Evolutionary conservation across 2,329 filamentous ascomycete species (phyloP), one percentile per base, ranked within the genome.

Genomic region (Aspergillus alliaceus): DNA sequence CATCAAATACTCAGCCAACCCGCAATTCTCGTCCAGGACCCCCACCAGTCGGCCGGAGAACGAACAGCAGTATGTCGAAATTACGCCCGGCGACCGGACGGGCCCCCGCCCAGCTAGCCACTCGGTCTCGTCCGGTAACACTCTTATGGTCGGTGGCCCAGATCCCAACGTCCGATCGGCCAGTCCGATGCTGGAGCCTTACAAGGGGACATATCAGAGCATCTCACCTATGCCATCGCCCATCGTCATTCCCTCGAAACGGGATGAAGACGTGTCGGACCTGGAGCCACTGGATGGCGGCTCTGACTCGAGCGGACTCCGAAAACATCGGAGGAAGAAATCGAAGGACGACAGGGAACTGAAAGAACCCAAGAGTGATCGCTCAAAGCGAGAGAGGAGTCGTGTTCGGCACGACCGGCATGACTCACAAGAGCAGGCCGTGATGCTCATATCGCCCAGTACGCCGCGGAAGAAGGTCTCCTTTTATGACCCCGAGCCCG

Each of bases 181-280:
- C 1, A 96, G 91, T 60, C 95, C 93, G 0, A 80, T 98, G 50
- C 84, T 96, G 2, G 93, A 98, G 75, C 88, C 95, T 1, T 98
- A 98, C 75, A 89, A 88, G 60, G 93, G 93, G 37, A 96, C 93
- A 0, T 98, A 96, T 67, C 93, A 98, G 74, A 91, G 90, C 57
- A 90, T 96, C 66, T 96, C 93, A 0, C 93, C 93, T 0, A 96
- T 97, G 91, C 93, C 93, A 0, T 92, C 92, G 0, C 91, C 93
- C 0, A 78, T 85, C 57, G 79, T 85, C 66, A 79, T 93, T 24
- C 80, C 73, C 24, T 87, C 66, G 69, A 86, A 79, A 48, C 74
- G 80, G 29, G 79, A 82, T 34, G 80, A 86, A 9, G 83, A 85
- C 22, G 70, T 82, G 25, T 80, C 79, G 25, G 78, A 84, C 57